phyloP scores from a whole-genome alignment of 805 yeast species.

The Candida chauliodis region DNA sequence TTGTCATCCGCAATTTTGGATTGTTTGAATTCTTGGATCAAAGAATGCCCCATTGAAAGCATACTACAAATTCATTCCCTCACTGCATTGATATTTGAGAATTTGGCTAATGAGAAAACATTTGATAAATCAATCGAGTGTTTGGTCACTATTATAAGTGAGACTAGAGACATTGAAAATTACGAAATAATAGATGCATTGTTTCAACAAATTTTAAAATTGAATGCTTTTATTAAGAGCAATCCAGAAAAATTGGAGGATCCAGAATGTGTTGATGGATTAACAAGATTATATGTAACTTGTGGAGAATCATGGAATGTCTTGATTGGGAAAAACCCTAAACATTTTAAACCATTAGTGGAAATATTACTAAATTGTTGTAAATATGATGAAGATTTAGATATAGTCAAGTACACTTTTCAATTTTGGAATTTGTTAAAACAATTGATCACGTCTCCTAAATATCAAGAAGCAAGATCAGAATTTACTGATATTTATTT shows the following conservation, averaged over 20 bases:
- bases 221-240: constrained; percentile 46
- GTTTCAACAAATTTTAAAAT: constrained; percentile 61
- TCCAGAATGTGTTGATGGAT: constrained; percentile 61
- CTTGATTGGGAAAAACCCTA: constrained; percentile 69
- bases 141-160: constrained; percentile 73
- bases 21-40: constrained; percentile 87
- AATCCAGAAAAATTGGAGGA: constrained; percentile 48
- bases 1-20: constrained; percentile 51
- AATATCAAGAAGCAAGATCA: constrained; percentile 50
- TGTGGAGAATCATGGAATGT: constrained; percentile 97
- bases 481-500: constrained; percentile 54
- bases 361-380: constrained; percentile 69
- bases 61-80: constrained; percentile 64
- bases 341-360: constrained; percentile 67
- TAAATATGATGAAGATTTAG: constrained; percentile 76
- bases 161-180: constrained; percentile 74
- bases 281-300: constrained; percentile 77
- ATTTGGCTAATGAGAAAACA: constrained; percentile 57
- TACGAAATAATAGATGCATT: constrained; percentile 60
- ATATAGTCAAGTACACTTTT: constrained; percentile 85
- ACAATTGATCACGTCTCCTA: constrained; percentile 61
- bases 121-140: constrained; percentile 88
- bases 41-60: constrained; percentile 73
- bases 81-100: constrained; percentile 61
- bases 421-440: constrained; percentile 87